Conservation (phyloP, 345 rosid species). For the Bruguiera gymnorhiza region DNA sequence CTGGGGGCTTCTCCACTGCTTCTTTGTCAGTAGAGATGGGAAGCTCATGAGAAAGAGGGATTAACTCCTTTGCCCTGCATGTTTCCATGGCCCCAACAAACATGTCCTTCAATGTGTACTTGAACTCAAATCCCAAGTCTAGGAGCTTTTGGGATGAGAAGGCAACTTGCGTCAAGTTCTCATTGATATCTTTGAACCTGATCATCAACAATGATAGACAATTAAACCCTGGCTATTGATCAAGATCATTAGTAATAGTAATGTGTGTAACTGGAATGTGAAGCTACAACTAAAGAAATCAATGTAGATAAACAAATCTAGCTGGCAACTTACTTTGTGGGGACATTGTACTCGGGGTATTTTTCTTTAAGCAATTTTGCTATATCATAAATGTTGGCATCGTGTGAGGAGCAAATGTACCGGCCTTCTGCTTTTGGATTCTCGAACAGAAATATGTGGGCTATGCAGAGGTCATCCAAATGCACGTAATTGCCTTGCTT, state of each 20-base stretch:
- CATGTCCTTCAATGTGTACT: slow-evolving; percentile 77
- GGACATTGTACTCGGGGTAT: slow-evolving; percentile 63
- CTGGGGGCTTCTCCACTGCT: not conserved
- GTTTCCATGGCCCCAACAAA: slow-evolving; percentile 62
- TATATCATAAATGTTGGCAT: slow-evolving; percentile 54
- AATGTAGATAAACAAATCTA: not conserved
- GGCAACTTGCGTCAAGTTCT: slow-evolving; percentile 31
- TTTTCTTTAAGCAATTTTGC: slow-evolving; percentile 48
- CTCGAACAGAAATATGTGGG: slow-evolving; percentile 75
- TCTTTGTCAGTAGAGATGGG: not conserved
- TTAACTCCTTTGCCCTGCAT: slow-evolving; percentile 32
- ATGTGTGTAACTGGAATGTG: no score
- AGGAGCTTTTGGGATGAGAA: slow-evolving; percentile 66
- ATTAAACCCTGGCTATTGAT: not conserved
- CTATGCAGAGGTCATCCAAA: slow-evolving; percentile 78
- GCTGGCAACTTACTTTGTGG: slow-evolving; percentile 44
- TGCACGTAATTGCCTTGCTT: slow-evolving; percentile 84
- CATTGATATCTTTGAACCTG: slow-evolving; percentile 67
- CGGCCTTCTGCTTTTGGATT: slow-evolving; percentile 70
- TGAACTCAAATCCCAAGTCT: slow-evolving; percentile 71
- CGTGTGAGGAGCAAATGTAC: slow-evolving; percentile 68
- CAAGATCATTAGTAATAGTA: no score
- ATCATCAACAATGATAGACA: not conserved
- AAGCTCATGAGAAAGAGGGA: slow-evolving; percentile 36
- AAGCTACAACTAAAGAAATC: not conserved